phyloP scores from a whole-genome alignment of 192 early-diverging fungal species.

The Backusella morwellensis region DNA sequence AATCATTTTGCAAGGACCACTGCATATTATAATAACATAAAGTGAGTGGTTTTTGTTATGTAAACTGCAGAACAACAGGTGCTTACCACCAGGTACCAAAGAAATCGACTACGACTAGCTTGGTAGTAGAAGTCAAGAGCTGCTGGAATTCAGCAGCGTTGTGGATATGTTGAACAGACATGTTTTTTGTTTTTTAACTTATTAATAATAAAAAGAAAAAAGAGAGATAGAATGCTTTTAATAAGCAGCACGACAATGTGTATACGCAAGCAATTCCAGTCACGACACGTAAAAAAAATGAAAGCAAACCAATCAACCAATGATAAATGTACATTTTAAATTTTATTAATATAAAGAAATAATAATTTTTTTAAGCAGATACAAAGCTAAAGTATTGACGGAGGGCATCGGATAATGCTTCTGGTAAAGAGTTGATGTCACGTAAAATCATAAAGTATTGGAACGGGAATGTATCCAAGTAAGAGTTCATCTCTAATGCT shows the following conservation, averaged over 20 bases:
- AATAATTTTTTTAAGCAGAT: constrained; percentile 24
- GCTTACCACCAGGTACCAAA: constrained; percentile 42
- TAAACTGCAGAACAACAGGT: background rate
- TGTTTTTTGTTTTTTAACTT: background rate
- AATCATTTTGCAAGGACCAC: constrained; percentile 53
- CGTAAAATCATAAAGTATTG: constrained; percentile 93
- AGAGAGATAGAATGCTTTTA: background rate
- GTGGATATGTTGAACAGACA: constrained; percentile 32
- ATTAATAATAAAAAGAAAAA: background rate
- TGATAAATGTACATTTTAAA: background rate
- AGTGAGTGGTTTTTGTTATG: background rate
- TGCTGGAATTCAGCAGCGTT: constrained; percentile 34
- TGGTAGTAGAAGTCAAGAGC: constrained; percentile 16
- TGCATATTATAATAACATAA: constrained; percentile 11
- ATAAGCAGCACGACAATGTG: background rate
- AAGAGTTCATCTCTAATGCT: constrained; percentile 72
- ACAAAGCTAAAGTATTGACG: constrained; percentile 95
- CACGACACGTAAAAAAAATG: background rate
- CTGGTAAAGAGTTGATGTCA: constrained; percentile 85
- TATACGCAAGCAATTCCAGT: background rate
- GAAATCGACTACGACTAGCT: constrained; percentile 56
- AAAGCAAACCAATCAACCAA: background rate
- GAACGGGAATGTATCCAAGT: constrained; percentile 98
- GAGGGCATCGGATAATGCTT: constrained; percentile 89
- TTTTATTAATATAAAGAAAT: background rate